phyloP scores from a whole-genome alignment of 1,284 basidiomycete species.

The Leccinum pachyderme region DNA sequence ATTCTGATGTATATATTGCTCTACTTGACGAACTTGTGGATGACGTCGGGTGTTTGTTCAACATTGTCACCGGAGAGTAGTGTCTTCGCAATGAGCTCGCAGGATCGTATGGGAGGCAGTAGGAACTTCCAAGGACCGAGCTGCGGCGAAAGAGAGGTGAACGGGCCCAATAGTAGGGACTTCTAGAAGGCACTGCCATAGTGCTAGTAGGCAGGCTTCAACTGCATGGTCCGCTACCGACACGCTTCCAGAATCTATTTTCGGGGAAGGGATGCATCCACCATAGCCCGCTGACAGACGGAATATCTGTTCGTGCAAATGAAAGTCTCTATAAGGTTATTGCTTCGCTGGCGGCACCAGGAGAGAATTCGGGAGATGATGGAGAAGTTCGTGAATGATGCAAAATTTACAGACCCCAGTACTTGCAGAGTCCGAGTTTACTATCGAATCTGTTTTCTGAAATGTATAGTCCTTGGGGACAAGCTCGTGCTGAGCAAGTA shows the following conservation, averaged over 20 bases:
- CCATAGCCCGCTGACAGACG: not conserved
- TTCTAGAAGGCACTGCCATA: not conserved
- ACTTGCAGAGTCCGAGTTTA: not conserved
- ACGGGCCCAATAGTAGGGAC: not conserved
- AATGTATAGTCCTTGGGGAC: not conserved
- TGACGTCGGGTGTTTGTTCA: not conserved
- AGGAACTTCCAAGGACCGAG: not conserved
- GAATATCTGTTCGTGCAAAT: not conserved
- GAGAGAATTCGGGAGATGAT: not conserved
- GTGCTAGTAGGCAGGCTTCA: not conserved
- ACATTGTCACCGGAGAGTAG: not conserved
- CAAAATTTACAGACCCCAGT: not conserved
- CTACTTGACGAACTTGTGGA: not conserved
- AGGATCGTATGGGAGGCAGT: not conserved
- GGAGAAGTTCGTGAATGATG: not conserved
- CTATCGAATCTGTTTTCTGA: not conserved
- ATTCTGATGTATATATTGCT: not conserved
- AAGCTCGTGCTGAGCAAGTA: not conserved
- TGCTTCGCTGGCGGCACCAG: not conserved
- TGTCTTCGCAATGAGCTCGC: not conserved
- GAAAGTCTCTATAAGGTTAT: not conserved
- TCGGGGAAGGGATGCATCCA: not conserved
- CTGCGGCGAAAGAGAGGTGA: not conserved
- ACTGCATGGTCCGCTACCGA: not conserved
- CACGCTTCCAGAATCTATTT: not conserved